Base-by-base conservation (phyloP, 108 stramenopile genomes). In the Cyclotella sp. region DNA sequence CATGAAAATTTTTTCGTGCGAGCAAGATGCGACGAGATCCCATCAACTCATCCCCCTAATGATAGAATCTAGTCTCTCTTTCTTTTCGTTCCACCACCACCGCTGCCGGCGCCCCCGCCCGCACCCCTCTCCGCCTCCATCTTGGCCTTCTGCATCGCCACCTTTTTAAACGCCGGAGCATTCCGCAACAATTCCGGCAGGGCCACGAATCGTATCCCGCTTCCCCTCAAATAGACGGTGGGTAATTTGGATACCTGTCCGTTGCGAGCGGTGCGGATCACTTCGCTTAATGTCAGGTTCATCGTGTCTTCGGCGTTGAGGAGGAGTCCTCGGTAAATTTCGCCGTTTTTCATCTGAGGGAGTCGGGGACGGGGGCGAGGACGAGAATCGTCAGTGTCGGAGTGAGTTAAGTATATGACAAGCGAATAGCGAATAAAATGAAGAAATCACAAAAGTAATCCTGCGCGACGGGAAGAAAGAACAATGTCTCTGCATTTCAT, bases 301-400 rank as follows among this genome's bases (percentile, higher is more conserved):
- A 98, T 98, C 8, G 98, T 97, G 66, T 98, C 98, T 76, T 98
- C 98, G 11, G 98, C 94, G 64, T 93, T 92, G 44, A 95, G 49
- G 53, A 98, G 82, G n/a, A 95, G 78, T 26, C 98, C 98, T 69
- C 98, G 72, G 76, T 97, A 98, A 45, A 97, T 95, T 88, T 98
- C 98, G 30, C 98, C 98, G 72, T 94, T 96, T 76, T 97, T 98
- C 90, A 94, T 87, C 89, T 91, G 52, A 2, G 52, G 40, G 9
- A 60, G n/a, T n/a, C 14, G 2, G 29, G 73, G 60, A 72, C 14
- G 12, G 28, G 41, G 9, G 63, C 14, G 15, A 30, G 45, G 0
- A 34, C 40, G 30, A 18, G 51, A n/a, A 40, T 22, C 11, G 66
- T 11, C 21, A 51, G 67, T 21, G 27, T 22, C 15, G 27, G 49